A percentile compares a stretch with the other conserved stretches of the same genome.
phyloP scores from a whole-genome alignment of 2,329 filamentous ascomycete species.

The Beauveria scarabaeidicola region DNA sequence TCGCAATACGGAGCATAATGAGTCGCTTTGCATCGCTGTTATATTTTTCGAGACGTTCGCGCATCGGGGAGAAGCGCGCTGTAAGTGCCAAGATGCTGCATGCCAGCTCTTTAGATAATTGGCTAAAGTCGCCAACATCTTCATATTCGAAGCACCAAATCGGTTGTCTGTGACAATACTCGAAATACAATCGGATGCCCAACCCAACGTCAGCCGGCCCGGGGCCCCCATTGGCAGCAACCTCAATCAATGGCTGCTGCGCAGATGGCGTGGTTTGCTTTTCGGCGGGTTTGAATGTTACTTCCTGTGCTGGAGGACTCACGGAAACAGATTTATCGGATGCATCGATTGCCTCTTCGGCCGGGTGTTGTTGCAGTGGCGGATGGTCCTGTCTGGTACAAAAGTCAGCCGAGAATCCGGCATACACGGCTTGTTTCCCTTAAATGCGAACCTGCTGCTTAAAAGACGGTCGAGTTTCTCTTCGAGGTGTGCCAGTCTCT shows the following conservation, averaged over 20 bases:
- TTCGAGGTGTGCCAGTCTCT: constrained; percentile 41
- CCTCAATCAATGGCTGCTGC: background rate
- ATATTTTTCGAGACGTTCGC: constrained; percentile 26
- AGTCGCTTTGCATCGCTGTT: constrained; percentile 32
- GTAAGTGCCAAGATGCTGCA: constrained; percentile 34
- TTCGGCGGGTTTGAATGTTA: background rate
- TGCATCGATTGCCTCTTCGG: constrained; percentile 22
- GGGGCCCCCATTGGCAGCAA: constrained; percentile 21
- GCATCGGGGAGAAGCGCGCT: constrained; percentile 28
- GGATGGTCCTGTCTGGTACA: constrained; percentile 5
- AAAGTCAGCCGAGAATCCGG: background rate
- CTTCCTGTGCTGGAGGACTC: constrained; percentile 21
- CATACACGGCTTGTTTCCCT: background rate
- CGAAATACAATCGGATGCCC: constrained; percentile 32
- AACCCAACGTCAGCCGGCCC: constrained; percentile 24
- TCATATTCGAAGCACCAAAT: constrained; percentile 38
- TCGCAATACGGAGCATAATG: constrained; percentile 42
- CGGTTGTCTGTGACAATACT: constrained; percentile 35
- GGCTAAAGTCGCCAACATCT: constrained; percentile 26
- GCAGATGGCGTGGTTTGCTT: constrained; percentile 15
- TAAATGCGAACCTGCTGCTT: constrained; percentile 25
- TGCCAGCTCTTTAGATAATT: constrained; percentile 31
- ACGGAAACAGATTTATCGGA: constrained; percentile 28
- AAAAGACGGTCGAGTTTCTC: constrained; percentile 43
- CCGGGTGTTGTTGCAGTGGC: constrained; percentile 20